Percentiles rank a stretch among this genome's conserved stretches.
phyloP scores from a whole-genome alignment of 148 eudicot species.

The Cornus kousa region DNA sequence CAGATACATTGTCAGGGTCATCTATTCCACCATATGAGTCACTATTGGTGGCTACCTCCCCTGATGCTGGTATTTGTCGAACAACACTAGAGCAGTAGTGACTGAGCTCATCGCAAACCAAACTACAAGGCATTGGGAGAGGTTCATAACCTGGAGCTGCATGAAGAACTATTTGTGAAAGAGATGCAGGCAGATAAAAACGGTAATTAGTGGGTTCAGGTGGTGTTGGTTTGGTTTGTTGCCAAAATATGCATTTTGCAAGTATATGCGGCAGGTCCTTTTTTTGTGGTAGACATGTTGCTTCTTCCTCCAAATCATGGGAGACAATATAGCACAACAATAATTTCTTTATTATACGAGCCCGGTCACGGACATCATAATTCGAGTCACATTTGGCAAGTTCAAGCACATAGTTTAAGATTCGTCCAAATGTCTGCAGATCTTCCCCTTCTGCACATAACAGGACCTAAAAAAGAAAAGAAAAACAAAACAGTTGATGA shows the following conservation, averaged over 20 bases:
- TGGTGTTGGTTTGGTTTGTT: constrained; percentile 31
- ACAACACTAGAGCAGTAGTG: constrained; percentile 19
- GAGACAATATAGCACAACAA: constrained; percentile 35
- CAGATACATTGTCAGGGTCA: constrained; percentile 55
- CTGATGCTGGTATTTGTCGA: constrained; percentile 27
- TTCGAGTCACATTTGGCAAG: constrained; percentile 81
- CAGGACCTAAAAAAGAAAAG: constrained; percentile 50
- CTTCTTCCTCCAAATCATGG: constrained; percentile 32
- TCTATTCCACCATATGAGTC: constrained; percentile 43
- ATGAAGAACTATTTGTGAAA: constrained; percentile 97
- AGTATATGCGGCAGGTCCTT: constrained; percentile 40
- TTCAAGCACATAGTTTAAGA: constrained; percentile 63
- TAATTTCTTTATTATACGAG: constrained; percentile 63
- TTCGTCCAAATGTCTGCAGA: constrained; percentile 28
- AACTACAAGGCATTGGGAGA: constrained; percentile 85
- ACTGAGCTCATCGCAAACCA: constrained; percentile 32
- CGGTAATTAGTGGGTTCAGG: constrained; percentile 53
- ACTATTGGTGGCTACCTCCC: constrained; percentile 16
- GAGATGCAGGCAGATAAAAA: constrained; percentile 97
- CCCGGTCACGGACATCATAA: constrained; percentile 93
- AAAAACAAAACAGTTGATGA: not conserved
- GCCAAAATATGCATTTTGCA: constrained; percentile 48
- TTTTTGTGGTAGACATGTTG: constrained; percentile 20
- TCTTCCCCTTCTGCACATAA: constrained; percentile 61
- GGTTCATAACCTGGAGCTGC: constrained; percentile 99